Conservation (phyloP, 257 asterid species). For the Agastache rugosa region DNA sequence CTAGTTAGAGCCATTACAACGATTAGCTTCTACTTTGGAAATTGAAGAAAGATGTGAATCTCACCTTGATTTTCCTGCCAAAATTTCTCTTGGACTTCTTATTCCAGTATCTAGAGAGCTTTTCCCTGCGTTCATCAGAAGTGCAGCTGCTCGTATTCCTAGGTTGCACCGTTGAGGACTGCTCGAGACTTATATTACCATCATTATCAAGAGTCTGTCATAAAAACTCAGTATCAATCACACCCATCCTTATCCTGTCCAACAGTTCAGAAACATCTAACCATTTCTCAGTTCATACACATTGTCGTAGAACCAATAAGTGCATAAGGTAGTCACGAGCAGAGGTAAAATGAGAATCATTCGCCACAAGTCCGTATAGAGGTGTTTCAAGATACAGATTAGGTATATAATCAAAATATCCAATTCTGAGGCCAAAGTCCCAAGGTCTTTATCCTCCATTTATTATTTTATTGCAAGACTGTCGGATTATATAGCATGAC, state of each 20-base stretch:
- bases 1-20: background rate
- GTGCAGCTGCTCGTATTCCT: slow-evolving; percentile 42
- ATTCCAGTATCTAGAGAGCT: slow-evolving; percentile 83
- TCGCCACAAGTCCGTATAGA: background rate
- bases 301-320: slow-evolving; percentile 37
- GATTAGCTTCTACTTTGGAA: background rate
- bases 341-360: background rate
- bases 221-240: slow-evolving; percentile 69
- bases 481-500: too few species aligned
- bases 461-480: background rate
- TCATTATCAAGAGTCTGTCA: slow-evolving; percentile 73
- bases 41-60: background rate
- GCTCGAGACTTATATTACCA: slow-evolving; percentile 47
- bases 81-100: slow-evolving; percentile 88
- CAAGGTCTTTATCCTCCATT: background rate
- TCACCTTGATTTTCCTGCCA: slow-evolving; percentile 88
- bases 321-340: background rate
- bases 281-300: slow-evolving; percentile 52
- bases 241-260: slow-evolving; percentile 55
- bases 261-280: slow-evolving; percentile 57
- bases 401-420: background rate
- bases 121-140: slow-evolving; percentile 76
- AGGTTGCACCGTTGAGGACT: slow-evolving; percentile 53
- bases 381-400: background rate
- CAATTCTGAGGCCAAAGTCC: background rate